A percentile compares a stretch with the other conserved stretches of the same genome.
Conservation (phyloP, 1,284 basidiomycete species). For the Xanthoconium separans region DNA sequence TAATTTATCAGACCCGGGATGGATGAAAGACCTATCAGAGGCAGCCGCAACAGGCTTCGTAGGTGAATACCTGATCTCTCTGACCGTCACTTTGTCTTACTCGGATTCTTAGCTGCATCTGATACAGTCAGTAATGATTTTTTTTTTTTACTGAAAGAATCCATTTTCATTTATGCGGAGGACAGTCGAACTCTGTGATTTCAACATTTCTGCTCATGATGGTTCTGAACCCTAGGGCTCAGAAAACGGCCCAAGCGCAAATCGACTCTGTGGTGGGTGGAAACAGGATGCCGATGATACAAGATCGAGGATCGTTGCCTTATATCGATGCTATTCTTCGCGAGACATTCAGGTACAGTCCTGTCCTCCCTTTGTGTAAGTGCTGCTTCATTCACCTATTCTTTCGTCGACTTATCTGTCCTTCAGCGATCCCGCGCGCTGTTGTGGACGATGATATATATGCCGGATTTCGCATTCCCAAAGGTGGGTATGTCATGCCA, state of each 20-base stretch:
- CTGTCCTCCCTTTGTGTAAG: slow-evolving; percentile 12
- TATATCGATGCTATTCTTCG: slow-evolving; percentile 17
- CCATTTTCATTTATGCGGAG: background rate
- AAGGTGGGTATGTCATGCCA: slow-evolving; percentile 8
- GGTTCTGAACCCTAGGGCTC: slow-evolving; percentile 4
- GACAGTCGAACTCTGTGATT: slow-evolving; percentile 23
- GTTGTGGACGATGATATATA: slow-evolving; percentile 24
- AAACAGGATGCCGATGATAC: slow-evolving; percentile 5
- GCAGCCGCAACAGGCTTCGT: slow-evolving; percentile 24
- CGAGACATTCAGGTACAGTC: slow-evolving; percentile 10
- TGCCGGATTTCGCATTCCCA: slow-evolving; percentile 22
- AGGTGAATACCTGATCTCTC: slow-evolving; percentile 7
- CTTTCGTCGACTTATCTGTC: background rate
- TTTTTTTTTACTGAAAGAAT: background rate
- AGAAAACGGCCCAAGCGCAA: slow-evolving; percentile 13
- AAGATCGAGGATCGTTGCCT: slow-evolving; percentile 12
- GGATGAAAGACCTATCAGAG: slow-evolving; percentile 15
- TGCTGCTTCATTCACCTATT: too few relatives aligned
- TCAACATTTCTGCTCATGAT: slow-evolving; percentile 25
- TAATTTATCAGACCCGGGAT: background rate
- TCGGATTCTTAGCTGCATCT: slow-evolving; percentile 13
- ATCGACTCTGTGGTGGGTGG: slow-evolving; percentile 13
- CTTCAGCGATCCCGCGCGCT: slow-evolving; percentile 21
- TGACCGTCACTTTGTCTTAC: background rate
- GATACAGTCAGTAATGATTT: slow-evolving; percentile 21